Evolutionary conservation across 1,284 basidiomycete genomes (phyloP), one percentile per base, ranked within the genome.

Genomic region (Pseudozyma sp.): DNA sequence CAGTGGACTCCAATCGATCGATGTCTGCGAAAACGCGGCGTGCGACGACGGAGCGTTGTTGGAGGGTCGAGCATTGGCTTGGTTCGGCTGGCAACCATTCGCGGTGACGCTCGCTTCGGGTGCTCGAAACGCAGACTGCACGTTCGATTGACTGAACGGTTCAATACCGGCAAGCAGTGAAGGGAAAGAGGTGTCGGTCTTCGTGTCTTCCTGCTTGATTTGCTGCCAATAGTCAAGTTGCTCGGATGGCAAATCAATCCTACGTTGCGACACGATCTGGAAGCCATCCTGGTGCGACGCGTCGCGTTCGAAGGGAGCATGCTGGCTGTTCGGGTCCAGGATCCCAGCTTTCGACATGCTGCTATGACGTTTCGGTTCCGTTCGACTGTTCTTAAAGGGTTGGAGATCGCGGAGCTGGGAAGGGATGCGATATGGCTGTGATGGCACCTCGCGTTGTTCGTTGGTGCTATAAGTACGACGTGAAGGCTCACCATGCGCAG

Each of bases 51-150:
- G 8, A 14, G 4, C 13, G 8, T 54, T 46, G 16, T 17, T 43
- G 14, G 30, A 49, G 43, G 45, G 33, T 17, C 29, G 51, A n/a
- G 7, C 35, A 34, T 10, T 31, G 42, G 51, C 16, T 40, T 24
- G 44, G 29, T 16, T 29, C 9, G 14, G 45, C 10, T 19, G 16
- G 10, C 33, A 30, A 7, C 16, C 37, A n/a, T 40, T 29, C 8
- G 14, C 40, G 10, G 40, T 39, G 19, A 14, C 31, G 7, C n/a
- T 9, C 13, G 17, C 9, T 33, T 48, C 52, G 1, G 40, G 11
- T n/a, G 30, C n/a, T 43, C 37, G 59, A 37, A 43, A 49, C 14
- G 39, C 37, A 42, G 51, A 45, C 1, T 19, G 59, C 34, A 37
- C 31, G 31, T 31, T 46, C 11, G 30, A 5, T 1, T 9, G 5